Conservation (phyloP, 176 grass and related monocot species). For the Elymus sibiricus region DNA sequence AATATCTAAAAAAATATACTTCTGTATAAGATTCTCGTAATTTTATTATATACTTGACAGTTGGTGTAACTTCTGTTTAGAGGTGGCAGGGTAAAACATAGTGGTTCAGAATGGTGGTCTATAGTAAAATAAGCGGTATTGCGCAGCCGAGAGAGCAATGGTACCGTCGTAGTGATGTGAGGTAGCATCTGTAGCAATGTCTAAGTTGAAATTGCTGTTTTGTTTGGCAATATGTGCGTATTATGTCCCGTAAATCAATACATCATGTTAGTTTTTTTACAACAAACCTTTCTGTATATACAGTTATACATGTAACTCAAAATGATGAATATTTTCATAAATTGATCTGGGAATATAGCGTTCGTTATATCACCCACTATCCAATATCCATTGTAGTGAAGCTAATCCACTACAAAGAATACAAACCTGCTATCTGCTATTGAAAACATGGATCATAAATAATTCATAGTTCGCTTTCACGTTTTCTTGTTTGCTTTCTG, state of each 20-base stretch:
- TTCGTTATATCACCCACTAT: background rate
- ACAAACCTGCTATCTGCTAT: background rate
- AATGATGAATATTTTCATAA: background rate
- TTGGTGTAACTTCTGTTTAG: background rate
- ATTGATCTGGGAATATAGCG: background rate
- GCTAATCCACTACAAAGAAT: background rate
- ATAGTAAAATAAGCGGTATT: background rate
- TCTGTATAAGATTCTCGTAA: background rate
- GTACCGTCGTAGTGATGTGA: background rate
- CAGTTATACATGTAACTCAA: background rate
- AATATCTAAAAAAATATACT: background rate
- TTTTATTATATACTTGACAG: background rate
- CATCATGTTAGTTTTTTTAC: background rate
- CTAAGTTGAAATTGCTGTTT: background rate
- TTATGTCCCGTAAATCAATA: background rate
- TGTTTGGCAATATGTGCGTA: background rate
- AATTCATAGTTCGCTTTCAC: background rate
- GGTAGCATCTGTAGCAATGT: background rate
- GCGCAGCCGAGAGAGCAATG: background rate
- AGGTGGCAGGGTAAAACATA: background rate
- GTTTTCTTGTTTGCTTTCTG: slow-evolving; percentile 1
- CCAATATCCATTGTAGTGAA: background rate
- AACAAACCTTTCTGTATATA: background rate
- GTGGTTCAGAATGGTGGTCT: background rate
- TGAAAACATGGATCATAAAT: background rate